phyloP scores from a whole-genome alignment of 768 basidiomycete genomes.

The Panaeolus papilionaceus region DNA sequence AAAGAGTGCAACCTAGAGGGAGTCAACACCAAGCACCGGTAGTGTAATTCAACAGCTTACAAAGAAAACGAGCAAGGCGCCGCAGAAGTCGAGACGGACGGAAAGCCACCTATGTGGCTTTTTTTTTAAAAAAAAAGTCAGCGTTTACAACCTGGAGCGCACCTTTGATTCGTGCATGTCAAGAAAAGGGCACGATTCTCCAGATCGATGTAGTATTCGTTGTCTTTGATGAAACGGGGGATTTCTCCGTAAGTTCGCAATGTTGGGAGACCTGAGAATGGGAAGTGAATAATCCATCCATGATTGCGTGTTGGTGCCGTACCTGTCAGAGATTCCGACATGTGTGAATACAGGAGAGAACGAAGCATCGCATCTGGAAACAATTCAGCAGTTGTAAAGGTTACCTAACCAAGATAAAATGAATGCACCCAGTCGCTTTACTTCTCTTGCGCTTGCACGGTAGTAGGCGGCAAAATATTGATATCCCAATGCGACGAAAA shows the following conservation, averaged over 20 bases:
- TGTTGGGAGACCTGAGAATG: conserved; percentile 55
- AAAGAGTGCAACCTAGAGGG: conserved; percentile 66
- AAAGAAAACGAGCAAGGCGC: conserved; percentile 61
- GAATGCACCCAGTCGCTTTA: conserved; percentile 55
- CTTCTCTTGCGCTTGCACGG: conserved; percentile 70
- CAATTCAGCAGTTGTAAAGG: neutral
- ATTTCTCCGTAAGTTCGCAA: conserved; percentile 77
- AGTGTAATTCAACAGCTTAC: conserved; percentile 35
- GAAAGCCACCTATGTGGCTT: conserved; percentile 61
- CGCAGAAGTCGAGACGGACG: conserved; percentile 73
- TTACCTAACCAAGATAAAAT: neutral
- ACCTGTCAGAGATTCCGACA: conserved; percentile 78
- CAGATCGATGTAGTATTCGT: conserved; percentile 71
- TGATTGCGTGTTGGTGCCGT: neutral
- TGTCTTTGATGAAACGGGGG: conserved; percentile 65
- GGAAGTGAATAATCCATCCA: neutral
- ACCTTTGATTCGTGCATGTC: conserved; percentile 72
- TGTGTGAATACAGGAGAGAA: conserved; percentile 77
- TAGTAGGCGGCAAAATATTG: conserved; percentile 73
- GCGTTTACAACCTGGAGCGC: neutral
- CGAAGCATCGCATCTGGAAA: conserved; percentile 70
- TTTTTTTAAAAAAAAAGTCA: neutral
- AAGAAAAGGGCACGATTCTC: conserved; percentile 76
- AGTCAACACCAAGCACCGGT: neutral
- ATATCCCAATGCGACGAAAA: conserved; percentile 64